These are phyloP conservation scores for Puya raimondii DNA, from an alignment of 176 grass and related monocot genomes.

Conservation along the genomic window DNA sequence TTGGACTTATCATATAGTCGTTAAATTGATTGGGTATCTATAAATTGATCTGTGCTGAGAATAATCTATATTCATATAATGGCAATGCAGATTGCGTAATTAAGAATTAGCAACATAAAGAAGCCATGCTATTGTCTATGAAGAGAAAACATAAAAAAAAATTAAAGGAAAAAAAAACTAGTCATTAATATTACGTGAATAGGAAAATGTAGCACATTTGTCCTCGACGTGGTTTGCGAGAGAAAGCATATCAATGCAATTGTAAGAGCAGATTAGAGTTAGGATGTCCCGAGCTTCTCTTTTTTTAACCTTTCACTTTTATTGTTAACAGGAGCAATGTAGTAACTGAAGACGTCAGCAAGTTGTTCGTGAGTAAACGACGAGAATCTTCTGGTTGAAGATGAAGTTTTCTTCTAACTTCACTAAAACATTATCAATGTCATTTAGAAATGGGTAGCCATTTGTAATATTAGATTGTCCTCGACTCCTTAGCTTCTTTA, in stretches of 20 bases:
- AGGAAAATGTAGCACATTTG: too few relatives aligned
- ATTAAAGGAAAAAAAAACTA: not conserved
- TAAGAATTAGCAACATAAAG: too few relatives aligned
- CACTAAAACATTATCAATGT: not conserved
- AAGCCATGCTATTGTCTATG: not conserved
- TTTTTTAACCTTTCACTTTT: constrained; percentile 4
- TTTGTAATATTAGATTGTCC: too few relatives aligned
- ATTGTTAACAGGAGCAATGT: constrained; percentile 70
- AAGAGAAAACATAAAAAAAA: too few relatives aligned
- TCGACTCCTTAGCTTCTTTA: too few relatives aligned
- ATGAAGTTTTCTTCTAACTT: not conserved
- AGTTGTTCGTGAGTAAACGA: constrained; percentile 60
- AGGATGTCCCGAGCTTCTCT: not conserved
- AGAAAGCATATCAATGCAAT: too few relatives aligned
- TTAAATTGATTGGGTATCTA: too few relatives aligned
- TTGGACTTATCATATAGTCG: too few relatives aligned
- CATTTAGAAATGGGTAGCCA: not conserved
- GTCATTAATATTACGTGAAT: not conserved
- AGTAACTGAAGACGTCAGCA: constrained; percentile 91
- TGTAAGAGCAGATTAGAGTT: not conserved
- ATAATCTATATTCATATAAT: too few relatives aligned
- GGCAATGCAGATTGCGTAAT: too few relatives aligned
- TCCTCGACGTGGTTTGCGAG: too few relatives aligned
- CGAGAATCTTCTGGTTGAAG: constrained; percentile 25
- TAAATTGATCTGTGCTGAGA: too few relatives aligned